Base-by-base conservation (phyloP, 768 basidiomycete species). In the Harrya chromipes region DNA sequence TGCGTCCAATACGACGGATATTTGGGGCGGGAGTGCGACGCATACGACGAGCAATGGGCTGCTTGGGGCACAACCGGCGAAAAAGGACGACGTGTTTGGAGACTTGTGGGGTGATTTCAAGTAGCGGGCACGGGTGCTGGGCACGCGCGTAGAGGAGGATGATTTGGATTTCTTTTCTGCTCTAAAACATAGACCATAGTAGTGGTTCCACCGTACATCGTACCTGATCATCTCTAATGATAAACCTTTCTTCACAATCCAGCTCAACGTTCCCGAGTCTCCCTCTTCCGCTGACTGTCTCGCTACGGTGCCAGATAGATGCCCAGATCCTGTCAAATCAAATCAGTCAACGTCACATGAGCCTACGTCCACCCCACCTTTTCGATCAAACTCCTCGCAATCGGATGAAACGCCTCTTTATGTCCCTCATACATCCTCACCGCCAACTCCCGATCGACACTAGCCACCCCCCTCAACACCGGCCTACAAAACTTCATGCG, bases 401-500 rank as follows among this genome's bases (percentile, higher is more conserved):
- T 88, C 0, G 89, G 88, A 66, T 90, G 88, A 74, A 90, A 91
- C 9, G 68, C 68, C 8, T 62, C 63, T 61, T 79, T 80, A 44
- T 74, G 64, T 35, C 60, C 69, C 33, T 58, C 61, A 65, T 82
- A 91, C 26, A 70, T 73, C 27, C 69, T 56, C 40, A 74, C 63
- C 3, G 89, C 85, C 24, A 88, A 66, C 31, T 60, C 58, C 40
- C 63, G 59, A 58, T 90, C 72, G 19, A 83, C 83, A 50, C 74
- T 74, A 26, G 62, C 67, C 17, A 82, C 76, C 0, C 72, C 79
- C 31, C 79, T 69, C 61, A 90, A 82, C 6, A 80, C 69, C 0
- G 86, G 84, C 40, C 89, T 69, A 66, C 89, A 90, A 71, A 90
- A 90, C 63, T 91, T 90, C 88, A 90, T 90, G 29, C 89, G 74